Base-by-base conservation (phyloP, 208 protist genomes). In the Leishmania turanica region DNA sequence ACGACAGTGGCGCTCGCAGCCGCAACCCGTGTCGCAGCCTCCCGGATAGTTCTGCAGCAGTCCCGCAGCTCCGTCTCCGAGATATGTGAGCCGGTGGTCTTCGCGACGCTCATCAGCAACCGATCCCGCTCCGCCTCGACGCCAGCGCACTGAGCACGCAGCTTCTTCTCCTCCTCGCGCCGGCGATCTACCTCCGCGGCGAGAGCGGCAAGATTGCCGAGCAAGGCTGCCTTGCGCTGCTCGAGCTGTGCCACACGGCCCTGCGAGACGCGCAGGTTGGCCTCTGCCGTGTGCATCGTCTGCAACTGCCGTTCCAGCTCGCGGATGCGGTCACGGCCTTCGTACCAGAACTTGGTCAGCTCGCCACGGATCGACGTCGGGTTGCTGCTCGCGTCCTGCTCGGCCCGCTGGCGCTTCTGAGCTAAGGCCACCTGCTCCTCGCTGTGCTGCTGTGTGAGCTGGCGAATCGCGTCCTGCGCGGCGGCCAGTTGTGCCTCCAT, bases 81-180 rank as follows among this genome's bases (percentile, higher is more conserved):
- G 47, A 89, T 76, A 31, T 77, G 47, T 19, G 75, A 42, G 9
- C 69, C 79, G 8, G 69, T 40, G 9, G 68, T 81, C 77, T 69
- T 83, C 72, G 81, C 82, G 13, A 86, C 81, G 54, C 78, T 89
- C 9, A 79, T 73, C 49, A 87, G 78, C 19, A 96, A 80, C 40
- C 87, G 83, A 74, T 95, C 91, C 27, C 91, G 85, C 80, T 94
- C 91, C 78, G 90, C 93, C 83, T 92, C 91, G 31, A 95, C 17
- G 17, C 92, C 93, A 3, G 84, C 83, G 17, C 75, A 89, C 54
- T 92, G 89, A 3, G 90, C 89, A 1, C 92, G 91, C 56, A 90
- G 79, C 82, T 77, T 49, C 31, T 87, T 89, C 77, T 89, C 90
- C 78, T 94, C 91, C 6, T 89, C 88, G 45, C 93, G 89, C 64